Evolutionary conservation across 108 stramenopile species (phyloP).

Genomic region (Pseudonitzschia pungens): DNA sequence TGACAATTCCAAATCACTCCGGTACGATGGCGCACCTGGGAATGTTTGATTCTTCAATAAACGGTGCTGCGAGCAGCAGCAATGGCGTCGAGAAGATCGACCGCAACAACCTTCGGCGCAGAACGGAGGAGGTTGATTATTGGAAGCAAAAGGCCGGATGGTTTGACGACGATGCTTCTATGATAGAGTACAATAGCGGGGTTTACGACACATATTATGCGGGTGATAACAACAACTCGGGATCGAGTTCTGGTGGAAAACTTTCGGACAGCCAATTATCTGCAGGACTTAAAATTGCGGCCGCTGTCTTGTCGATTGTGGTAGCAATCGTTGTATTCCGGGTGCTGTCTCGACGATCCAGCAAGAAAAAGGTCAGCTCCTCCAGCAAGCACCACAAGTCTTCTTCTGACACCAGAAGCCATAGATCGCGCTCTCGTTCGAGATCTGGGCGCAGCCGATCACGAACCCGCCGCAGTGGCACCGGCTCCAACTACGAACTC

Average conservation of each 20-base stretch:
- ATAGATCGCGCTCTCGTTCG: constrained; percentile 27
- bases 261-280: not conserved
- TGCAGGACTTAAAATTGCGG: constrained; percentile 33
- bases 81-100: not conserved
- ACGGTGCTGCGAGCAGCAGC: not conserved
- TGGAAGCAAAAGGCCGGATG: constrained; percentile 81
- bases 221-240: constrained; percentile 18
- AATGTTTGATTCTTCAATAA: not conserved
- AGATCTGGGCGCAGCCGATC: constrained; percentile 37
- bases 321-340: constrained; percentile 54
- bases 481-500: constrained; percentile 54
- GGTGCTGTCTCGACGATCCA: constrained; percentile 47
- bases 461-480: constrained; percentile 7
- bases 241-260: not conserved
- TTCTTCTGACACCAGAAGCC: not conserved
- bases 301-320: constrained; percentile 45
- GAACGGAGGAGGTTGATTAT: constrained; percentile 73
- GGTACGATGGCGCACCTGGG: not conserved
- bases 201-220: constrained; percentile 66
- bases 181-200: constrained; percentile 68
- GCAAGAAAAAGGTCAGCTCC: constrained; percentile 52
- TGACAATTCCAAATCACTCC: not conserved
- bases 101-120: constrained; percentile 21
- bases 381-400: constrained; percentile 19
- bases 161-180: constrained; percentile 79